Percentiles rank a stretch among this genome's conserved stretches.
phyloP scores from a whole-genome alignment of 108 stramenopile genomes.

The Parietichytrium sp. region DNA sequence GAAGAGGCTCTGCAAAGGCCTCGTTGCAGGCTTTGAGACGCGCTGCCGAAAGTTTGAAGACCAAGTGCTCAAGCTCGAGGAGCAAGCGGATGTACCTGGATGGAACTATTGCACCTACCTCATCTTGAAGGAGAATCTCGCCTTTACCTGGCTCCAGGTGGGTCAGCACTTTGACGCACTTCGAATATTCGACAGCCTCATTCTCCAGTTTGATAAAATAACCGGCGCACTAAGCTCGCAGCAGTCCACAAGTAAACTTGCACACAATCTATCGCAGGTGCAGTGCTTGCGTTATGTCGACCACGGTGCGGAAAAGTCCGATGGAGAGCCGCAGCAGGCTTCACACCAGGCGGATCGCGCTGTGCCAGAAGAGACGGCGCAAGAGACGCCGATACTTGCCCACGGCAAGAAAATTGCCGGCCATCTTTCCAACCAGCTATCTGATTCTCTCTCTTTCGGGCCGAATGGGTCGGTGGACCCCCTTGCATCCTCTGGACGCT shows the following conservation, averaged over 20 bases:
- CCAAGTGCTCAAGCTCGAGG: constrained; percentile 1
- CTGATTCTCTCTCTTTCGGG: background rate
- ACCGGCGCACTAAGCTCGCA: background rate
- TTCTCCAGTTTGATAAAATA: constrained; percentile 18
- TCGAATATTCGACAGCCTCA: constrained; percentile 2
- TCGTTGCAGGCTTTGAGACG: background rate
- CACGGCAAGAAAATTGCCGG: constrained; percentile 7
- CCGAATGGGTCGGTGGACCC: background rate
- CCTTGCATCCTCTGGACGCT: no score
- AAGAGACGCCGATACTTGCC: background rate
- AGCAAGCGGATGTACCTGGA: constrained; percentile 1
- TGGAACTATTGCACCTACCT: constrained; percentile 39
- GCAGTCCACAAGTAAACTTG: background rate
- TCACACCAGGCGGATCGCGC: no score
- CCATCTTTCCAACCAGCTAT: background rate
- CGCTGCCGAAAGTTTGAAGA: constrained; percentile 35
- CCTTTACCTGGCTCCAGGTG: constrained; percentile 5
- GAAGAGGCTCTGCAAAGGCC: background rate
- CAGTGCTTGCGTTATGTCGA: constrained; percentile 2
- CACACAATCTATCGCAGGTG: background rate
- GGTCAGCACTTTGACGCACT: background rate
- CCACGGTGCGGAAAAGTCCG: no score
- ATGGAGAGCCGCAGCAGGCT: no score
- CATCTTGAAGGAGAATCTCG: background rate
- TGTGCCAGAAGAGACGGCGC: background rate